phyloP scores from a whole-genome alignment of 2,329 filamentous ascomycete species.

The Fusarium avenaceum region DNA sequence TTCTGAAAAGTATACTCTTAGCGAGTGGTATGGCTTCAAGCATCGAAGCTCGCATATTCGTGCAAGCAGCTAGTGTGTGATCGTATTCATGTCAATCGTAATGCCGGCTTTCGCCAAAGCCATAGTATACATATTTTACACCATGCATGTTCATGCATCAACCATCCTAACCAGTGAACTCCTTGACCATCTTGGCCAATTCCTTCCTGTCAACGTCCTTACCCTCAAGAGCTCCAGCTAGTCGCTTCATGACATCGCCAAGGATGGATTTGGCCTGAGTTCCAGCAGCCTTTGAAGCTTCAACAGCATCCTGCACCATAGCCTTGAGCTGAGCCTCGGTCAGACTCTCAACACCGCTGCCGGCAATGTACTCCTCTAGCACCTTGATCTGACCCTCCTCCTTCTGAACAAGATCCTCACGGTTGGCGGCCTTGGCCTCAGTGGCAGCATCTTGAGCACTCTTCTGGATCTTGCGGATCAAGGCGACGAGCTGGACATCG shows the following conservation, averaged over 20 bases:
- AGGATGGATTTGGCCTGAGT: conserved; percentile 61
- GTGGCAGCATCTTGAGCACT: conserved; percentile 69
- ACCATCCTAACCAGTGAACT: conserved; percentile 50
- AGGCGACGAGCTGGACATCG: conserved; percentile 75
- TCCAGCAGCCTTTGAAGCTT: conserved; percentile 63
- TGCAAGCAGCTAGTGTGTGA: conserved; percentile 20
- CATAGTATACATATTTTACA: conserved; percentile 49
- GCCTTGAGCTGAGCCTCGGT: conserved; percentile 69
- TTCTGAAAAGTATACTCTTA: too few species aligned
- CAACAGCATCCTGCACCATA: conserved; percentile 66
- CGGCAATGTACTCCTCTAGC: conserved; percentile 73
- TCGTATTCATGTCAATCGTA: conserved; percentile 19
- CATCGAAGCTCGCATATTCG: conserved; percentile 5
- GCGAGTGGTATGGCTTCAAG: neutral
- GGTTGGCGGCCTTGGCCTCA: conserved; percentile 74
- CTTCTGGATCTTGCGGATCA: conserved; percentile 75
- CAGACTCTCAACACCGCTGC: conserved; percentile 71
- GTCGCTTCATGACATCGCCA: conserved; percentile 74
- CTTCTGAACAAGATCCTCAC: conserved; percentile 78
- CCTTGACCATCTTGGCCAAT: conserved; percentile 73
- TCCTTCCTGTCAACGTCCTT: conserved; percentile 74
- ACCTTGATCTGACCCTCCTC: conserved; percentile 76
- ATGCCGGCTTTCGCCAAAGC: conserved; percentile 23
- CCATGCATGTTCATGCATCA: conserved; percentile 1
- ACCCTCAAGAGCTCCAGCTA: conserved; percentile 69